Base-by-base conservation (phyloP, 345 rosid genomes). In the Salix viminalis region DNA sequence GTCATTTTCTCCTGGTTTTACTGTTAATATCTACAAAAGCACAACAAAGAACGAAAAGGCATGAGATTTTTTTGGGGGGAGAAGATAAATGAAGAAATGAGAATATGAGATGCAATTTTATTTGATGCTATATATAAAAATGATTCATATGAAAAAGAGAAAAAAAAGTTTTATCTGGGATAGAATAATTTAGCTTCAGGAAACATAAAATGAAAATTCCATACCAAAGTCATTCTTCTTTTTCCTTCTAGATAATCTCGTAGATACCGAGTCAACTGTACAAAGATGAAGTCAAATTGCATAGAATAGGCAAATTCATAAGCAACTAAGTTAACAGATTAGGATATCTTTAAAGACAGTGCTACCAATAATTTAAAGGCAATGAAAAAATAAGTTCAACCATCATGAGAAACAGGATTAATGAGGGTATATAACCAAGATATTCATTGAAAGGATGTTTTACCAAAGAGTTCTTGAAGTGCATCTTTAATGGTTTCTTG, bases 161-260 rank as follows among this genome's bases (percentile, higher is more conserved):
- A 32, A 32, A 34, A 34, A 34, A 34, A 11, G 44, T 41, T 41
- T 41, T 41, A 9, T 41, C 12, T 41, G 44, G 44, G 44, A 41
- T 41, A 41, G 11, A 41, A 46, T 32, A 70, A 1, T 9, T 60
- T 54, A 36, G 44, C 19, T 60, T 6, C 39, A 66, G 58, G 34
- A 64, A 76, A 26, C 7, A 34, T 75, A 64, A 39, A 66, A 42
- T 24, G 48, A 61, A 78, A 71, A 79, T 26, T 67, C 36, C 92
- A 77, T 90, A 95, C 99, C 99, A 95, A 78, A 58, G 91, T 73
- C 96, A 95, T 95, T 81, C 94, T 82, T 82, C 89, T 95, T 84
- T 87, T 95, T 69, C 99, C 99, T 82, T 93, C 97, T 64, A 95
- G 79, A 75, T 93, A 95, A 80, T 93, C 97, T 77, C 97, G 83